Base-by-base conservation (phyloP, 75 land plant species). In the Picea sitchensis region DNA sequence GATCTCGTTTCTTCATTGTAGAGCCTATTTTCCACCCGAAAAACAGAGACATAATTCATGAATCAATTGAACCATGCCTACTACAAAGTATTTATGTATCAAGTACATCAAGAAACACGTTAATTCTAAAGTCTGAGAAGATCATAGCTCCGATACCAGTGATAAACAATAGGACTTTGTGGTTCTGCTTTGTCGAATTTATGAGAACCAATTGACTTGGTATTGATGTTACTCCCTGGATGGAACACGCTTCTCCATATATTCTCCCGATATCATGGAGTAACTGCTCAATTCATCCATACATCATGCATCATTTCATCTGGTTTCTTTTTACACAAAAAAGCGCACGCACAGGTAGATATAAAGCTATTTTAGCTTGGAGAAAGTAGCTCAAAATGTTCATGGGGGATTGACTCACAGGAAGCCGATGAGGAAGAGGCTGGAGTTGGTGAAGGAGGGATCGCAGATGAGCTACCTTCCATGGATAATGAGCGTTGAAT, bases 211-310 rank as follows among this genome's bases (percentile, higher is more conserved):
- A 93, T 82, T 5, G 51, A 26, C 67, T 76, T 82, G 72, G 94
- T 90, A 61, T 87, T 91, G 30, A 82, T 84, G 88, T 91, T 92
- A 82, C 93, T 88, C 17, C 98, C 98, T 0, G 95, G 98, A 61
- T 95, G 54, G 84, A 95, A 95, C 51, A 93, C 95, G 82, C 98
- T 95, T 62, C 98, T 83, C 98, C 98, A 95, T 58, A 93, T 88
- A 78, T 93, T 93, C 1, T 83, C 86, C 81, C 81, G 87, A 38
- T 83, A 85, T 60, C 80, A 18, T 14, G 82, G 14, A 67, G 77
- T 74, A 73, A 82, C 51, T 34, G 44, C 4, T 4, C 4, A 41
- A 41, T 41, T 41, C 44, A 41, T 41, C 3, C 44, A 41, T 41
- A 41, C 44, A 41, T 4, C 44, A 41, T 2, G 4, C 4, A 41